Percentiles rank a stretch among this genome's conserved stretches.
Evolutionary conservation across 805 yeast species (phyloP).

Genomic region (Candida koratica): DNA sequence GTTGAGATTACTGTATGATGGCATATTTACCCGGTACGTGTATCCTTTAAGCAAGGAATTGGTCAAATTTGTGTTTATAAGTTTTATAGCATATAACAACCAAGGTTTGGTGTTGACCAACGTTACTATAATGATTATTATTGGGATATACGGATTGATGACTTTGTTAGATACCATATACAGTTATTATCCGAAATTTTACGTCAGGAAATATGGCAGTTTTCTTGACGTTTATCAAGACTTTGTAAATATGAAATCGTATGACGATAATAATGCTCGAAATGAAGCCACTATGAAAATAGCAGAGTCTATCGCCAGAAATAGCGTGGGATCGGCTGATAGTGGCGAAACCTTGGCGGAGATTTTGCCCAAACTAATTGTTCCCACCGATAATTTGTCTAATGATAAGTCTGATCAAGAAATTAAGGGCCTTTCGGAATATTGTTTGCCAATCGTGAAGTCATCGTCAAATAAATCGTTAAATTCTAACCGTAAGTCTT

Average conservation of each 20-base stretch:
- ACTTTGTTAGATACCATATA: conserved; percentile 4
- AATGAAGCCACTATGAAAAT: conserved; percentile 9
- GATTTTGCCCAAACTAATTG: conserved; percentile 11
- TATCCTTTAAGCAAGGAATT: conserved; percentile 11
- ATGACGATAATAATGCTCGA: conserved; percentile 12
- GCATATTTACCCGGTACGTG: conserved; percentile 10
- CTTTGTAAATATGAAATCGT: conserved; percentile 7
- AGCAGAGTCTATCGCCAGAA: conserved; percentile 7
- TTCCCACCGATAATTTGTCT: background rate
- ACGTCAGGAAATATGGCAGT: conserved; percentile 5
- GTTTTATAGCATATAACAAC: conserved; percentile 12
- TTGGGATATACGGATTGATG: conserved; percentile 5
- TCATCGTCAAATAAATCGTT: conserved; percentile 3
- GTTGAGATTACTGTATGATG: conserved; percentile 9
- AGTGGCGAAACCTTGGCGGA: conserved; percentile 10
- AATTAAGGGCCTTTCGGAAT: background rate
- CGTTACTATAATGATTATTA: conserved; percentile 7
- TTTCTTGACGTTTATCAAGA: conserved; percentile 13
- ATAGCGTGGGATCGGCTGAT: conserved; percentile 5
- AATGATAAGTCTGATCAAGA: background rate
- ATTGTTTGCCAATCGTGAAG: conserved; percentile 6
- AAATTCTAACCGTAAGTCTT: conserved; percentile 18
- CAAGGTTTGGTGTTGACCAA: conserved; percentile 2
- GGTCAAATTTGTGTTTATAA: conserved; percentile 10
- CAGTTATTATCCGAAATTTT: conserved; percentile 11